These are phyloP conservation scores for Dittrichia graveolens DNA, from an alignment of 129 eudicot genomes.

Conservation along the genomic window DNA sequence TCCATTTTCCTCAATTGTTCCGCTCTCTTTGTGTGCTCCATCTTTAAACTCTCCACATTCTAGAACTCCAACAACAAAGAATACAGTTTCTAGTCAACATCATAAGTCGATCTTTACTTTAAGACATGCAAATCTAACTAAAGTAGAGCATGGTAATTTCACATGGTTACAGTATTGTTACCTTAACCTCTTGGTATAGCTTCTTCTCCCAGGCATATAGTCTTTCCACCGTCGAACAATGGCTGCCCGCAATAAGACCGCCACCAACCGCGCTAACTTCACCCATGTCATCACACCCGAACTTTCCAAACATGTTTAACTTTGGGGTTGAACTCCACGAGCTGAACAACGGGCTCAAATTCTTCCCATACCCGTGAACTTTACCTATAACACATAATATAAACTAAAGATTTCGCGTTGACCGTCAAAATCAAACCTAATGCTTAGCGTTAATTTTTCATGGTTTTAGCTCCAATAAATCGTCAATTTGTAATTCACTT, in stretches of 20 bases:
- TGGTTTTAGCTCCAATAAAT: no score
- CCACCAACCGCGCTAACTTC: slow-evolving; percentile 34
- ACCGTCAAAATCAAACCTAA: slow-evolving; percentile 2
- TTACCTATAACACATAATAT: slow-evolving; percentile 34
- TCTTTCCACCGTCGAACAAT: slow-evolving; percentile 84
- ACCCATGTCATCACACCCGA: slow-evolving; percentile 50
- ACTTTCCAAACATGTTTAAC: slow-evolving; percentile 63
- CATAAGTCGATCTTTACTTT: neutral
- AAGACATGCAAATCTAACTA: neutral
- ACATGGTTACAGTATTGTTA: slow-evolving; percentile 22
- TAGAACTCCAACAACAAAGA: slow-evolving; percentile 22
- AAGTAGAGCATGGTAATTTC: slow-evolving; percentile 16
- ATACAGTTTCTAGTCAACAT: neutral
- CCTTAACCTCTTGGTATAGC: slow-evolving; percentile 89
- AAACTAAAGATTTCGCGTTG: neutral
- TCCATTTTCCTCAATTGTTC: slow-evolving; percentile 73
- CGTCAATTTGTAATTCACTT: no score
- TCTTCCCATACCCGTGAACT: slow-evolving; percentile 56
- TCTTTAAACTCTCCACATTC: slow-evolving; percentile 71
- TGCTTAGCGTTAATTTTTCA: no score
- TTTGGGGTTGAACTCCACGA: slow-evolving; percentile 57
- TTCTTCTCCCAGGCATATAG: slow-evolving; percentile 95
- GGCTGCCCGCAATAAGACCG: slow-evolving; percentile 42
- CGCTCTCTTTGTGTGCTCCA: slow-evolving; percentile 73
- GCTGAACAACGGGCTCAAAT: slow-evolving; percentile 62